Evolutionary conservation across 1,139 yeast species (phyloP), one percentile per base, ranked within the genome.

Genomic region (Arxiozyma slooffiae): DNA sequence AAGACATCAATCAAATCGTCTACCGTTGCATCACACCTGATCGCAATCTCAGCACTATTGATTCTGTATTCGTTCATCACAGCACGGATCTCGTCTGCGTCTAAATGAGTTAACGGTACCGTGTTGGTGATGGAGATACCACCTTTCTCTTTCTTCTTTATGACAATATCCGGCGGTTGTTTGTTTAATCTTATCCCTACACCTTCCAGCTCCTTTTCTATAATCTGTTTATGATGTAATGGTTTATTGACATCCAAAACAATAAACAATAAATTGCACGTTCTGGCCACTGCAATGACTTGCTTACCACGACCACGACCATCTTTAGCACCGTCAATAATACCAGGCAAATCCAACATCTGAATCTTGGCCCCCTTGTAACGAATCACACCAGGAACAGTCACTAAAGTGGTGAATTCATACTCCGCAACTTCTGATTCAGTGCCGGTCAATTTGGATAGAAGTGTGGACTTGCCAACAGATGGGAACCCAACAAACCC

Each of bases 291-390:
- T 0, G 98, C 98, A 71, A 92, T 92, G 53, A 92, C 98, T 72
- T 92, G 98, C 62, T 83, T 86, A 78, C 99, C 99, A 75, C 99
- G 82, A 74, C 99, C 98, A 69, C 90, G 86, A 71, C 98, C 98
- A 64, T 92, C 97, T 62, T 90, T 90, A 52, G 98, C 99, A 69
- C 98, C 98, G 70, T 94, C 97, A 61, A 92, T 92, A 63, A 92
- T 92, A 68, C 99, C 99, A 3, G 99, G 99, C 61, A 92, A 77
- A 79, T 92, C 99, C 65, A 92, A 75, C 95, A 94, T 88, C 72
- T 92, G 99, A 58, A 92, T 83, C 73, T 88, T 90, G 48, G 98
- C 97, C 64, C 99, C 99, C 62, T 89, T 88, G 67, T 88, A 90
- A 68, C 86, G 85, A 64, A 92, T 88, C 47, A 88, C 87, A 69